Percentiles rank a stretch among this genome's conserved stretches.
Evolutionary conservation across 345 rosid genomes (phyloP).

Genomic region (Stellera chamaejasme): DNA sequence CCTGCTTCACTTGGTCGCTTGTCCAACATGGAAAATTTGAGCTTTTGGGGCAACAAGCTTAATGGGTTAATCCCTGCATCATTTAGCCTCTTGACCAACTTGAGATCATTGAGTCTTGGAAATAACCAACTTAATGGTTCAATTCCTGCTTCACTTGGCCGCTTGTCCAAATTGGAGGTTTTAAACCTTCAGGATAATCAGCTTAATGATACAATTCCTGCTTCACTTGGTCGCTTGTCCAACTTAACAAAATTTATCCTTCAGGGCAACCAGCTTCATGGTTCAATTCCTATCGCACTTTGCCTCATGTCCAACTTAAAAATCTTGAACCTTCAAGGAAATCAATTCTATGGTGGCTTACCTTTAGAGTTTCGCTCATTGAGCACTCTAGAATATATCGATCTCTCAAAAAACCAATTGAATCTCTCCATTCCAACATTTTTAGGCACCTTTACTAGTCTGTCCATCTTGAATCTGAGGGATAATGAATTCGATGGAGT

Average conservation of each 20-base stretch:
- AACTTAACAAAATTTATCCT: neutral
- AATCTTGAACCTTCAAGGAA: neutral
- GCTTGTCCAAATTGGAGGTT: constrained; percentile 9
- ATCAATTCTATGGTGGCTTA: constrained; percentile 15
- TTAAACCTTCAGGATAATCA: constrained; percentile 21
- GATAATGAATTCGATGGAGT: constrained; percentile 2
- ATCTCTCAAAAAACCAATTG: constrained; percentile 16
- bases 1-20: neutral
- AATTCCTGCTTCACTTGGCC: too few relatives aligned
- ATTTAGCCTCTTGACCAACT: constrained; percentile 4
- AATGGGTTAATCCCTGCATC: neutral
- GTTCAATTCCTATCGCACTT: constrained; percentile 10
- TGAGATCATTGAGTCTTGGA: constrained; percentile 4
- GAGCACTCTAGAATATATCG: constrained; percentile 1
- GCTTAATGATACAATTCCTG: constrained; percentile 17
- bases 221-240: constrained; percentile 11
- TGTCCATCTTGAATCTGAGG: constrained; percentile 18
- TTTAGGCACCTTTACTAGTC: neutral
- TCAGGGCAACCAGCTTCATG: constrained; percentile 1
- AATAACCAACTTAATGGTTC: constrained; percentile 1
- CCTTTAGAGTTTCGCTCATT: constrained; percentile 15
- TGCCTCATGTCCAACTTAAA: too few relatives aligned
- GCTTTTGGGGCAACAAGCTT: too few relatives aligned
- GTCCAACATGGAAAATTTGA: too few relatives aligned
- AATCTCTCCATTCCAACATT: constrained; percentile 2